Evolutionary conservation across 345 rosid species (phyloP), one percentile per base, ranked within the genome.

Genomic region (Ricinus communis): DNA sequence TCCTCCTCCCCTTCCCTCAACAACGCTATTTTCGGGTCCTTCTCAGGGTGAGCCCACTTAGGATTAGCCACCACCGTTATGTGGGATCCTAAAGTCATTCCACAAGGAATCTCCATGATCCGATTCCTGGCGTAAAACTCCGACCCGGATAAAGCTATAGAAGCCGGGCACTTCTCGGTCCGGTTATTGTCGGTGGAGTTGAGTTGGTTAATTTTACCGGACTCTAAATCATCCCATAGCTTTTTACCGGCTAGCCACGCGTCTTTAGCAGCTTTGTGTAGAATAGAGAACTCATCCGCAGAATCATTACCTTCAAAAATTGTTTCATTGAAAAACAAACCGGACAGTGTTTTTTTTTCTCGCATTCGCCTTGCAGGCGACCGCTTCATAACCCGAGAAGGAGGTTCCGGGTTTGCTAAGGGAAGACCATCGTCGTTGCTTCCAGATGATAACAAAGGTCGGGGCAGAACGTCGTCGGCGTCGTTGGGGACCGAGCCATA

Each of bases 1-100:
- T 79, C 68, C 31, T 78, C 83, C 75, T 79, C 85, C 45, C 82
- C 94, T 3, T 84, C 86, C 77, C 72, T 86, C 41, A 86, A 52
- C 61, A 76, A 0, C 1, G 83, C 71, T 49, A 91, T 93, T 76
- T 82, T 82, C 0, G 93, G 89, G 38, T 85, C 90, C 28, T 70
- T 65, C 79, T 90, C 93, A 0, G 75, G 50, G 31, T 90, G 92
- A 30, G 91, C 91, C 75, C 70, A 67, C 78, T 87, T 79, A 15
- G 98, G 98, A 81, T 80, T 85, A 69, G 87, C 98, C 5, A 90
- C 95, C 61, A 91, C 80, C 14, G 97, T 91, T 21, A 91, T 71
- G 62, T 91, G 96, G 25, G 98, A 91, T 3, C 97, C 98, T 56
- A 91, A 71, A 19, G 97, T 87, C 43, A 93, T 82, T 57, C 97